Conservation (phyloP, 257 asterid genomes). For the Rauvolfia tetraphylla region DNA sequence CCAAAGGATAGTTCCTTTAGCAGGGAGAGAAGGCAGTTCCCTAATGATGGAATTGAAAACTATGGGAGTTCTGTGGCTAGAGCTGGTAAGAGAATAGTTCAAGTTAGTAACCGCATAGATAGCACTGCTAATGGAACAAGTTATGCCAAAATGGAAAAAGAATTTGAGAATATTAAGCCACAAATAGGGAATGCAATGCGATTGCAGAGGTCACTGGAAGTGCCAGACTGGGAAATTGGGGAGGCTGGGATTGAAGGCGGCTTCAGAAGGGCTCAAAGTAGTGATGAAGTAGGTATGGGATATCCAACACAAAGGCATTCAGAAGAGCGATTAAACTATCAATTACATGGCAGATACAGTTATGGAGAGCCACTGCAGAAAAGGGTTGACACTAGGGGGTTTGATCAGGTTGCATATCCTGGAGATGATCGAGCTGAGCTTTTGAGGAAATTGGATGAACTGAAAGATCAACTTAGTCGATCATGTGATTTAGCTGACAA, state of each 20-base stretch:
- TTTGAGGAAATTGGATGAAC: constrained; percentile 63
- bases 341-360: constrained; percentile 29
- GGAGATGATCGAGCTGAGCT: constrained; percentile 60
- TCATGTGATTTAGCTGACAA: constrained; percentile 46
- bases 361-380: constrained; percentile 28
- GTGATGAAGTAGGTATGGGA: constrained; percentile 24
- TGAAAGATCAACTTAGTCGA: constrained; percentile 48
- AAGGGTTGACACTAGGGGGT: constrained; percentile 28
- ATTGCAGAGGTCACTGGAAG: constrained; percentile 18
- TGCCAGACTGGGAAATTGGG: constrained; percentile 25
- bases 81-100: constrained; percentile 30
- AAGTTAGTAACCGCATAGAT: constrained; percentile 24
- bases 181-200: constrained; percentile 16
- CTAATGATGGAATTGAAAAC: constrained; percentile 32
- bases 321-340: constrained; percentile 33
- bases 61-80: constrained; percentile 21
- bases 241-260: constrained; percentile 24
- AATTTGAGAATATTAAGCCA: constrained; percentile 19
- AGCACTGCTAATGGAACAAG: constrained; percentile 22
- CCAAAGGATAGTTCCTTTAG: constrained; percentile 51
- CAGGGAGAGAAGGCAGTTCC: constrained; percentile 44
- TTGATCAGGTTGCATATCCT: constrained; percentile 28
- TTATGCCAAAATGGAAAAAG: constrained; percentile 19
- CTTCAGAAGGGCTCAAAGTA: constrained; percentile 25
- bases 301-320: constrained; percentile 20